Evolutionary conservation across 2,329 filamentous ascomycete genomes (phyloP), one percentile per base, ranked within the genome.

Genomic region (Ceratocystis smalleyi): DNA sequence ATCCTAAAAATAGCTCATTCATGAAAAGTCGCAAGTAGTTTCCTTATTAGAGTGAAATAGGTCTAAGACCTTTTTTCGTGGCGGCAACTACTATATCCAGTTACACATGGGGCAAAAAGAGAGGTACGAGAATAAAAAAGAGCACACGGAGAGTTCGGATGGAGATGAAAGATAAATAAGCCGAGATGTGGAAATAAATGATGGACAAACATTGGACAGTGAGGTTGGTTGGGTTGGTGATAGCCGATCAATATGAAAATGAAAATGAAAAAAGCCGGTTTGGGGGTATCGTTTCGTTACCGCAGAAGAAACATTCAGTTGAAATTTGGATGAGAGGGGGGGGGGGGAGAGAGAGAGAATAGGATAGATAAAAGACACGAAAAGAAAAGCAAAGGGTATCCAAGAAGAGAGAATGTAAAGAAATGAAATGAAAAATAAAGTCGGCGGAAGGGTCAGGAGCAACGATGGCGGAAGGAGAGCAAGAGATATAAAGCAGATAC

Each of bases 231-330:
- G 15, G 24, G 22, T n/a, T 12, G 10, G n/a, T 49, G 47, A 12
- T 49, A 22, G 12, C 47, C 47, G n/a, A 47, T 47, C 35, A 40
- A 40, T 15, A 15, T 15, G 35, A 40, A 15, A 40, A 40, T 15
- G 5, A 40, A 40, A 40, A 40, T 40, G 35, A 19, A 51, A 51
- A 62, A 17, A 59, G 12, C 24, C 24, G 30, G 57, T 12, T 19
- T 59, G 40, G 43, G n/a, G 19, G 40, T 64, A 60, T 59, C 43
- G 54, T 60, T 64, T 64, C 43, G 60, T 64, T 64, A 51, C 62
- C 54, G 43, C 43, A 27, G 40, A 32, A 45, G 40, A 49, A 55
- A 57, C 35, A 57, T 57, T 57, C 54, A 35, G n/a, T 51, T 6
- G 59, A 55, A 47, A 30, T 27, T 40, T 24, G 19, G 24, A 62